Base-by-base conservation (phyloP, 1,284 basidiomycete species). In the Rhodotorula sp. region DNA sequence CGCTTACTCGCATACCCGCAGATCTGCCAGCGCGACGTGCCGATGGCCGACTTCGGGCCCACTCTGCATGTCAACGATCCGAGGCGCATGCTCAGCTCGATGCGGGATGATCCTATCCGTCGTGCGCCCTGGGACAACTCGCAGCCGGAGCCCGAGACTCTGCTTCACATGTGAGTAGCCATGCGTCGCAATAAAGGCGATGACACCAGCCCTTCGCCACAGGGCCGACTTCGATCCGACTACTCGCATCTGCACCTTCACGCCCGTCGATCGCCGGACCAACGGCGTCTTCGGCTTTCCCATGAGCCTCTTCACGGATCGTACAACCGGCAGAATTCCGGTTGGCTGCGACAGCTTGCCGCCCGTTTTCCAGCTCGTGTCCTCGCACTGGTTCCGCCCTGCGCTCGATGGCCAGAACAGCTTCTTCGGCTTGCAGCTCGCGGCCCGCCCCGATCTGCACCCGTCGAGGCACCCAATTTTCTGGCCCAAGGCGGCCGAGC, bases 121-220 rank as follows among this genome's bases (percentile, higher is more conserved):
- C 34, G 34, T 34, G 34, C 34, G 34, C 5, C 5, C 5, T 34
- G 34, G 34, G 34, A 34, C 34, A 34, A 34, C 34, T 34, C 34
- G 5, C 34, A 34, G 34, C 34, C 34, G 3, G 34, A 34, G 34
- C 34, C 34, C 34, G 34, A 34, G 5, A 5, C 34, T 34, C 34
- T 34, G 34, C 34, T 34, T 34, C 34, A 34, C 34, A 34, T 34
- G 34, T 34, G 5, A 2, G 79, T 84, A 85, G 83, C 78, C 77
- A 14, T n/a, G n/a, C n/a, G n/a, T n/a, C n/a, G n/a, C n/a, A n/a
- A n/a, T n/a, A n/a, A n/a, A n/a, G n/a, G n/a, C n/a, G n/a, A n/a
- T n/a, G n/a, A n/a, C n/a, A n/a, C n/a, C n/a, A n/a, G n/a, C n/a
- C n/a, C n/a, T 10, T 23, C 49, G 21, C 1, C 12, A 25, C 25